Evolutionary conservation across 139 green algal genomes (phyloP), one percentile per base, ranked within the genome.

Genomic region (Volvox africanus): DNA sequence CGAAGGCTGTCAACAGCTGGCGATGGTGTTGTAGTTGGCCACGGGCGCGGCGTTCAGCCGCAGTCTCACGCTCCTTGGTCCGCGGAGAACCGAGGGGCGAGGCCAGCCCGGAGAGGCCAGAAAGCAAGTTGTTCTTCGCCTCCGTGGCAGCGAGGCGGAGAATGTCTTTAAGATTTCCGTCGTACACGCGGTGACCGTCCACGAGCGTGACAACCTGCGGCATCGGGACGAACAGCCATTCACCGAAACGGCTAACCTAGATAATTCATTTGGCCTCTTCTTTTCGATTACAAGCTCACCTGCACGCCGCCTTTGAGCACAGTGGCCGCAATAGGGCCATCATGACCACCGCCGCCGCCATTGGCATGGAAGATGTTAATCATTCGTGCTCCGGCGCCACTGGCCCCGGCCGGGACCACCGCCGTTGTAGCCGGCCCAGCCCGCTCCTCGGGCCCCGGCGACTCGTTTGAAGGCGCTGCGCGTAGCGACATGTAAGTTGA

Each of bases 181-280:
- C 88, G 77, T 91, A 91, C 35, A 87, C 79, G 1, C 88, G 88
- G 28, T 91, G 78, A 20, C 88, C 88, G 88, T 91, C 88, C 1
- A 35, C 19, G 2, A 80, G n/a, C 11, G 86, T 90, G 50, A 84
- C 55, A 20, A 90, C 71, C 86, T 90, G 86, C 37, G 19, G 80
- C 12, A 44, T 22, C 22, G 78, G 30, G 44, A 55, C 44, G 44
- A 55, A 55, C 5, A 14, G 44, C 44, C 44, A 55, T 14, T 55
- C 44, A 55, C 44, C 5, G 44, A 5, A 9, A 9, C 44, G 44
- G 9, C 44, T 9, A 55, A 55, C 5, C 5, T 9, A 9, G 44
- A 5, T 55, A 55, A 14, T 55, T 55, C 44, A 14, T 55, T 55
- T 55, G 5, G 44, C 44, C 44, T 55, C 44, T 55, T 55, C 44